These are phyloP conservation scores for Acrocalymma vagum DNA, from an alignment of 2,329 filamentous ascomycete genomes.

Conservation along the genomic window DNA sequence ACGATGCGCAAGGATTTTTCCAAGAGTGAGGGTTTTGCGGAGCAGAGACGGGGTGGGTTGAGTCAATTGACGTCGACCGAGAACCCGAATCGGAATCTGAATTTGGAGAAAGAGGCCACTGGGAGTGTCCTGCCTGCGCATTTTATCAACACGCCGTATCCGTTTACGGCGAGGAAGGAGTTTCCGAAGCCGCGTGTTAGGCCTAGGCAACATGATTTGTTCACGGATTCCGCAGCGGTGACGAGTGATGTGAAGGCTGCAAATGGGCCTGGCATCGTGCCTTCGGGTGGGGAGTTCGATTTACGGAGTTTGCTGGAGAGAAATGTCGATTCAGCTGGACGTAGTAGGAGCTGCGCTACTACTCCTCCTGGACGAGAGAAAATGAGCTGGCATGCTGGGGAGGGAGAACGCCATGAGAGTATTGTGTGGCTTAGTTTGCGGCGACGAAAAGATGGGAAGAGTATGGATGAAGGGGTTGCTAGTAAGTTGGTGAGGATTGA, in stretches of 20 bases:
- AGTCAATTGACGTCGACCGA: no score
- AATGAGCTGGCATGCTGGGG: not conserved
- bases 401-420: constrained; percentile 14
- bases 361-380: not conserved
- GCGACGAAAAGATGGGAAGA: not conserved
- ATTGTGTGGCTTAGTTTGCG: constrained; percentile 26
- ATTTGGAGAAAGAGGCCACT: not conserved
- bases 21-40: no score
- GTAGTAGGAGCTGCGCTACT: constrained; percentile 10
- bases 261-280: constrained; percentile 27
- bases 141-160: constrained; percentile 38
- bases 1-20: constrained; percentile 11
- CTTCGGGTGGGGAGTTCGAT: constrained; percentile 20
- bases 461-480: not conserved
- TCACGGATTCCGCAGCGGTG: constrained; percentile 9
- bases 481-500: constrained; percentile 14
- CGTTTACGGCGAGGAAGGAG: constrained; percentile 32
- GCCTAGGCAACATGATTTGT: constrained; percentile 19
- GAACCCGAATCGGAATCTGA: not conserved
- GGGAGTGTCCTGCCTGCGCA: constrained; percentile 32
- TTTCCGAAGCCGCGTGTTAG: constrained; percentile 31
- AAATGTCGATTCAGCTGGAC: constrained; percentile 29
- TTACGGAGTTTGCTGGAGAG: constrained; percentile 24
- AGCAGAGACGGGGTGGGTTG: no score
- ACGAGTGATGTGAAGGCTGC: constrained; percentile 7